Evolutionary conservation across 73 alveolate species (phyloP).

Genomic region (Breviolum minutum): DNA sequence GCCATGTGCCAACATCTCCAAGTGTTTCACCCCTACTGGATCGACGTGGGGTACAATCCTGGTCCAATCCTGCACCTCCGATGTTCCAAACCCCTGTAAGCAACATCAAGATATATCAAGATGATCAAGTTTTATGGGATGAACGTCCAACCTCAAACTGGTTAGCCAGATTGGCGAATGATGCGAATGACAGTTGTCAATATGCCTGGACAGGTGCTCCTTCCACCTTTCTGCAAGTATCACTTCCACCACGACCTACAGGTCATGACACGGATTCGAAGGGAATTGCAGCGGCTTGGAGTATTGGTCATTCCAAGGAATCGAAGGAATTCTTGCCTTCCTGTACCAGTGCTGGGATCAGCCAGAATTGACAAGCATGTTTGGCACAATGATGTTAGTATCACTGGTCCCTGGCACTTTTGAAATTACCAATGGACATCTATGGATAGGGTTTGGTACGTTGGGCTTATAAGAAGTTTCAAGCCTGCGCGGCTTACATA

Average conservation of each 20-base stretch:
- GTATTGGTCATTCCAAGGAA: too few species aligned
- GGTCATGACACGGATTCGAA: neutral
- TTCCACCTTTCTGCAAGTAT: constrained; percentile 55
- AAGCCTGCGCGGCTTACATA: too few species aligned
- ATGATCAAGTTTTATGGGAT: neutral
- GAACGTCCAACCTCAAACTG: neutral
- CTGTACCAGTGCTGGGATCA: neutral
- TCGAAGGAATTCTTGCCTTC: neutral
- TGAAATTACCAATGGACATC: too few species aligned
- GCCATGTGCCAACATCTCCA: too few species aligned
- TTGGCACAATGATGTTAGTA: too few species aligned
- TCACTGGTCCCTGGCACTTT: too few species aligned
- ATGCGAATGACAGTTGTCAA: neutral
- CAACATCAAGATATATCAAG: neutral
- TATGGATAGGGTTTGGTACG: too few species aligned
- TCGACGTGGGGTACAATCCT: too few species aligned
- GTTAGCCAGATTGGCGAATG: neutral
- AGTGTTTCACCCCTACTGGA: too few species aligned
- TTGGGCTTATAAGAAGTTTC: too few species aligned
- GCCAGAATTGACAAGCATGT: neutral
- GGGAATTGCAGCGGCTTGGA: too few species aligned
- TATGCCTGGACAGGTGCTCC: constrained; percentile 3
- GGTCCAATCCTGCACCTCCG: too few species aligned
- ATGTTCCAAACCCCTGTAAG: neutral
- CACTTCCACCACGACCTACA: constrained; percentile 14